phyloP scores from a whole-genome alignment of 2,329 filamentous ascomycete genomes.

The Claviceps africana region DNA sequence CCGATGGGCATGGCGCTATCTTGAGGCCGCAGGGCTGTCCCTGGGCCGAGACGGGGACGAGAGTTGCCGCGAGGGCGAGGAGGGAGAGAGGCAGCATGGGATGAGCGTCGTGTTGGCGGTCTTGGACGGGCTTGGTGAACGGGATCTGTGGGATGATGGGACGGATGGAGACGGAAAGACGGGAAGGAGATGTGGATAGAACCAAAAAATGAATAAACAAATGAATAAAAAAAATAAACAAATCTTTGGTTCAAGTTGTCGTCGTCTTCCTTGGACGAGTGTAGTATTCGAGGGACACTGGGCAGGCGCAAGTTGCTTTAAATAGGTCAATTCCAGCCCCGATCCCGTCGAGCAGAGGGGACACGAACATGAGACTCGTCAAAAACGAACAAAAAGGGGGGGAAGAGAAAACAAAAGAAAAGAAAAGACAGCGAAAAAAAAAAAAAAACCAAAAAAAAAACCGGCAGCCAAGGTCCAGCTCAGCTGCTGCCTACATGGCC shows the following conservation, averaged over 20 bases:
- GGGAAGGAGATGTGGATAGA: too few relatives aligned
- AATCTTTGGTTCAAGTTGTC: neutral
- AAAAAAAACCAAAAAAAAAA: too few relatives aligned
- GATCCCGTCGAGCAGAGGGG: neutral
- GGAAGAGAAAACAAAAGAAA: neutral
- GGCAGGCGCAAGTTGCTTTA: neutral
- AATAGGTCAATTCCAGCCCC: neutral
- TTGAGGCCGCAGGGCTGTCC: slow-evolving; percentile 15
- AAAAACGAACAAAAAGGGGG: neutral
- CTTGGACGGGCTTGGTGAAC: neutral
- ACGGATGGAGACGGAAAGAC: neutral
- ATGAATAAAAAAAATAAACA: too few relatives aligned
- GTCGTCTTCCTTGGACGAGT: neutral
- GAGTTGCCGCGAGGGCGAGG: slow-evolving; percentile 10
- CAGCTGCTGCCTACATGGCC: neutral
- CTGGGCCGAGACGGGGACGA: slow-evolving; percentile 7
- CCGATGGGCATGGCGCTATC: slow-evolving; percentile 14
- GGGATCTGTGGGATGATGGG: neutral
- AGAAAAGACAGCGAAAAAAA: neutral
- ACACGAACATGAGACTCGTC: too few relatives aligned
- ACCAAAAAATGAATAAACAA: neutral
- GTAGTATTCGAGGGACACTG: too few relatives aligned
- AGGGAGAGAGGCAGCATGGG: slow-evolving; percentile 13
- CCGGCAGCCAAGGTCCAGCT: too few relatives aligned
- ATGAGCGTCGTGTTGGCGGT: neutral